These are phyloP conservation scores for Botryotinia calthae DNA, from an alignment of 2,329 filamentous ascomycete genomes.

Conservation along the genomic window DNA sequence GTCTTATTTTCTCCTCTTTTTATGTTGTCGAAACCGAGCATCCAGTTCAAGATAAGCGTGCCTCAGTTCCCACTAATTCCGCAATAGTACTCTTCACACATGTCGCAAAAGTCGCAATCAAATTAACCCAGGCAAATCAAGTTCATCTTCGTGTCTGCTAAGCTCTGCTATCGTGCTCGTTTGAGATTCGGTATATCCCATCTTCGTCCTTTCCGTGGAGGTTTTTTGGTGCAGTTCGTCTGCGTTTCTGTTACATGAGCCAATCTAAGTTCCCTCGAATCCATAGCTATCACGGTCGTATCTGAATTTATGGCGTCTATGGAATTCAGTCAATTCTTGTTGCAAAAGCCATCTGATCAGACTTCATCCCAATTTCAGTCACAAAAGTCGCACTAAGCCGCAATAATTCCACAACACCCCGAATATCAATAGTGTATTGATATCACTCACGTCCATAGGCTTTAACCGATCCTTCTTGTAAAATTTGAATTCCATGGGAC, in stretches of 20 bases:
- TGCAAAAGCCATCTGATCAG: not conserved
- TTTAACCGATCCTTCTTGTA: not conserved
- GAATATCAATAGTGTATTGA: not conserved
- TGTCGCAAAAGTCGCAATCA: not conserved
- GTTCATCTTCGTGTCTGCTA: not conserved
- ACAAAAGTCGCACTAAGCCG: not conserved
- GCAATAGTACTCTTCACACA: accelerated
- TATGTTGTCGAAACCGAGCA: too few species aligned
- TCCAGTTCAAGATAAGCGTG: not conserved
- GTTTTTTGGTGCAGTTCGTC: not conserved
- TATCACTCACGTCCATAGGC: not conserved
- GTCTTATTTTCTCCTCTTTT: not conserved
- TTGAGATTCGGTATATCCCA: too few species aligned
- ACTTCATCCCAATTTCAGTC: not conserved
- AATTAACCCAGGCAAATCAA: accelerated
- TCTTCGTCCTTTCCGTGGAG: not conserved
- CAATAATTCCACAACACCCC: not conserved
- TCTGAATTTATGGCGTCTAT: not conserved
- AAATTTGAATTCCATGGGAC: not conserved
- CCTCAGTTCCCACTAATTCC: not conserved
- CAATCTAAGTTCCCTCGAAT: not conserved
- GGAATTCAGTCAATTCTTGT: not conserved
- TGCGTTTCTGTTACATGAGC: too few species aligned
- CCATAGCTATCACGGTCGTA: not conserved
- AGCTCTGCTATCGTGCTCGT: not conserved